phyloP scores from a whole-genome alignment of 257 asterid species.

The Solanum chaucha region DNA sequence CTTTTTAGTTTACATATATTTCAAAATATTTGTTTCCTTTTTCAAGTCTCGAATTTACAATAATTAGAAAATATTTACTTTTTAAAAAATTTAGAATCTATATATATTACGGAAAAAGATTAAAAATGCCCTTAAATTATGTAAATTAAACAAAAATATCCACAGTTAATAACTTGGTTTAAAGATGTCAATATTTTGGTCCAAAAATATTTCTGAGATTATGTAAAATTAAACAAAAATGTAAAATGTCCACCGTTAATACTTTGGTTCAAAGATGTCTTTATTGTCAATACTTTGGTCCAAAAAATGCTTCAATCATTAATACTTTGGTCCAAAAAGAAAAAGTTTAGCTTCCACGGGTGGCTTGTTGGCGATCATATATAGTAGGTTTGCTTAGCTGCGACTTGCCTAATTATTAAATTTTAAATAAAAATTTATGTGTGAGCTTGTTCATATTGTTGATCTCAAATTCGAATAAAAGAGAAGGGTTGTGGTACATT shows the following conservation, averaged over 20 bases:
- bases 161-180: no score
- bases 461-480: not conserved
- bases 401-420: not conserved
- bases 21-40: not conserved
- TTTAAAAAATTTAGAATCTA: not conserved
- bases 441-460: not conserved
- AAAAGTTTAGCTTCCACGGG: not conserved
- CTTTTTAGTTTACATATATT: not conserved
- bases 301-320: no score
- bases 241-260: no score
- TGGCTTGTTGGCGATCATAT: not conserved
- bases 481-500: not conserved
- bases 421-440: not conserved
- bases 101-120: no score
- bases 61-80: not conserved
- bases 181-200: not conserved
- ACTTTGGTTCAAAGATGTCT: no score
- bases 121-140: fast-evolving
- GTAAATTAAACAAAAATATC: no score
- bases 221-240: no score
- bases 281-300: no score
- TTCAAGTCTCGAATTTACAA: not conserved
- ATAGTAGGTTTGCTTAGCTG: not conserved
- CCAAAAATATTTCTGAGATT: fast-evolving
- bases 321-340: not conserved